Percentiles rank a stretch among this genome's conserved stretches.
Conservation (phyloP, 2,329 filamentous ascomycete genomes). For the Leptographium flavum region DNA sequence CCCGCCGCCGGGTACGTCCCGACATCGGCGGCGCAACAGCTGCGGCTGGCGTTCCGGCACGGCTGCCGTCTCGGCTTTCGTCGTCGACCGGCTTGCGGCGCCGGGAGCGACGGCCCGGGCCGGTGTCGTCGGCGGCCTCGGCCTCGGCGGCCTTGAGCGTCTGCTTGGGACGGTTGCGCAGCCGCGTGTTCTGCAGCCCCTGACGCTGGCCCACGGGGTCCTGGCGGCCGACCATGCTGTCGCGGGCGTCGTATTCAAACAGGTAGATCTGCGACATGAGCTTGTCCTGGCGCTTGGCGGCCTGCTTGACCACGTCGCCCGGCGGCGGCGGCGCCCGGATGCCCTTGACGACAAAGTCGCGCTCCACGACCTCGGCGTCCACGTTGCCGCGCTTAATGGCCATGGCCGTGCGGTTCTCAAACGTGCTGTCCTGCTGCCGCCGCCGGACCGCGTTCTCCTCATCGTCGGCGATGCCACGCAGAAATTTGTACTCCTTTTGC, state of each 20-base stretch:
- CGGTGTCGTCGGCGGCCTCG: slow-evolving; percentile 24
- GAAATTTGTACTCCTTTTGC: slow-evolving; percentile 38
- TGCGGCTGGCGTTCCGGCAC: slow-evolving; percentile 32
- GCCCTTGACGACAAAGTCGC: slow-evolving; percentile 39
- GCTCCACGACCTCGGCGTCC: slow-evolving; percentile 30
- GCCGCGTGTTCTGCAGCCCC: slow-evolving; percentile 36
- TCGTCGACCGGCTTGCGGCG: slow-evolving; percentile 39
- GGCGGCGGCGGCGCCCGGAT: slow-evolving; percentile 29
- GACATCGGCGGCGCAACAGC: too few relatives aligned
- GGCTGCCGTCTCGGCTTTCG: slow-evolving; percentile 34
- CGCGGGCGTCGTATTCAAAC: slow-evolving; percentile 46
- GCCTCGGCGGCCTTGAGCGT: slow-evolving; percentile 45
- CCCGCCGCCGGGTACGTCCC: background rate
- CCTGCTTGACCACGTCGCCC: slow-evolving; percentile 31
- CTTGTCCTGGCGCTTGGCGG: slow-evolving; percentile 34
- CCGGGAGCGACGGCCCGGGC: slow-evolving; percentile 26
- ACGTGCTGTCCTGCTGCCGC: slow-evolving; percentile 22
- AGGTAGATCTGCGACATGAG: slow-evolving; percentile 45
- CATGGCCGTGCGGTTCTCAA: slow-evolving; percentile 23
- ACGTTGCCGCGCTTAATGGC: slow-evolving; percentile 29
- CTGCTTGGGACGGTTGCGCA: slow-evolving; percentile 42
- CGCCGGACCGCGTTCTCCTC: slow-evolving; percentile 42
- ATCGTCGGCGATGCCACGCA: slow-evolving; percentile 38
- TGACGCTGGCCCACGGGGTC: slow-evolving; percentile 43
- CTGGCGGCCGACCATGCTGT: slow-evolving; percentile 42